A percentile compares a stretch with the other conserved stretches of the same genome.
These are phyloP conservation scores for Trichoderma hamatum DNA, from an alignment of 2,329 filamentous ascomycete species.

Conservation along the genomic window DNA sequence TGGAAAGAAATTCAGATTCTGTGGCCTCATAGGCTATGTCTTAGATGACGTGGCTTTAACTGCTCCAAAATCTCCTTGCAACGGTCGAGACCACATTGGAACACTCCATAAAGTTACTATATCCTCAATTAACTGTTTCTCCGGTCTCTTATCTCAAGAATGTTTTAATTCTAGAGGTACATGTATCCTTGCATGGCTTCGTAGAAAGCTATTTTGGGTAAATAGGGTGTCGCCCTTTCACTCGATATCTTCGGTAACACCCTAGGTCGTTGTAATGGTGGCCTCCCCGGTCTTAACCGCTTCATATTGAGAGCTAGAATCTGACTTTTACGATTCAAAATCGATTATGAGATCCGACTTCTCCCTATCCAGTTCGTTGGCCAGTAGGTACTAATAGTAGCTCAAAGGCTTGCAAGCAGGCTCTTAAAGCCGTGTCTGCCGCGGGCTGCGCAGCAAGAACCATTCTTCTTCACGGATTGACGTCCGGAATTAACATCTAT, in stretches of 20 bases:
- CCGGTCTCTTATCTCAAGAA: not conserved
- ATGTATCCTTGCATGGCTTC: not conserved
- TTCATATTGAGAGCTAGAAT: too few relatives aligned
- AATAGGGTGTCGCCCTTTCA: not conserved
- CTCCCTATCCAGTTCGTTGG: not conserved
- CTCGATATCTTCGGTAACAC: not conserved
- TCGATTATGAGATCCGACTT: not conserved
- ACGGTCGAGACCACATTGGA: not conserved
- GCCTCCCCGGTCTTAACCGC: too few relatives aligned
- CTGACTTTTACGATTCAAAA: not conserved
- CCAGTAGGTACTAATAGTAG: not conserved
- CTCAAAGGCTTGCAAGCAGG: not conserved
- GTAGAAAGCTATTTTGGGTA: not conserved
- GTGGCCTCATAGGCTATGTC: too few relatives aligned
- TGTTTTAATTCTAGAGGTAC: not conserved
- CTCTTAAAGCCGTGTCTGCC: not conserved
- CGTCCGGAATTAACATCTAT: not conserved
- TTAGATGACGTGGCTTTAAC: not conserved
- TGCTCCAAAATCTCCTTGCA: not conserved
- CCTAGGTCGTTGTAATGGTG: not conserved
- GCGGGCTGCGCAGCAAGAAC: not conserved
- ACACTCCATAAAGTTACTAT: not conserved
- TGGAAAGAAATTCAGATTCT: too few relatives aligned
- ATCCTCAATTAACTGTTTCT: not conserved
- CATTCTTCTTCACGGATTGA: not conserved